Evolutionary conservation across 306 rosid genomes (phyloP), one percentile per base, ranked within the genome.

Genomic region (Styphnolobium japonicum): DNA sequence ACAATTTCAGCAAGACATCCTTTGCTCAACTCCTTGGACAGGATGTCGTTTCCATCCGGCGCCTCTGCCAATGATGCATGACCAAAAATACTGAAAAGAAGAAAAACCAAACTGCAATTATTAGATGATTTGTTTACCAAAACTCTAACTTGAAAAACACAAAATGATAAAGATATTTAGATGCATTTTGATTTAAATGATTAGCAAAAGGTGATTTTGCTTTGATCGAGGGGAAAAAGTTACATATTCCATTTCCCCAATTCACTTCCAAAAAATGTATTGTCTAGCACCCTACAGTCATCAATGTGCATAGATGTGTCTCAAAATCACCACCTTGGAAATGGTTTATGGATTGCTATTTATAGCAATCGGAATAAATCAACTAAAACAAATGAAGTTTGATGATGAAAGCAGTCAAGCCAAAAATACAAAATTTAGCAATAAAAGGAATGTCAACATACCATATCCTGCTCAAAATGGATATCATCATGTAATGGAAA

Each of bases 401-500:
- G 34, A 22, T 42, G 25, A 70, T 51, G 23, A 16, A 37, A 75
- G 72, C 45, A 42, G 53, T 51, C 23, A 29, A 70, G 25, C 55
- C n/a, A 66, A 70, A 21, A 52, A 43, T 75, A 71, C 36, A 21
- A 51, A 11, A 71, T 68, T 46, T 31, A 62, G 64, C 31, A 36
- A 48, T 12, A 78, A 37, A 67, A 60, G 69, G 55, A 74, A 67
- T 37, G 33, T 22, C 55, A 60, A 60, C 90, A 15, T 90, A 93
- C 99, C 89, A 80, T 88, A 79, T 91, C 82, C 77, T 83, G 92
- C 87, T 80, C 87, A 87, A 83, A 86, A 69, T 48, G 73, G 85
- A 75, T 42, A 48, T 81, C 68, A 82, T 89, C 79, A 88, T 70
- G 87, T 81, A 77, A 71, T 76, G 45, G 89, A 85, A 82, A 96